Base-by-base conservation (phyloP, 2,329 filamentous ascomycete species). In the Clarireedia homoeocarpa region DNA sequence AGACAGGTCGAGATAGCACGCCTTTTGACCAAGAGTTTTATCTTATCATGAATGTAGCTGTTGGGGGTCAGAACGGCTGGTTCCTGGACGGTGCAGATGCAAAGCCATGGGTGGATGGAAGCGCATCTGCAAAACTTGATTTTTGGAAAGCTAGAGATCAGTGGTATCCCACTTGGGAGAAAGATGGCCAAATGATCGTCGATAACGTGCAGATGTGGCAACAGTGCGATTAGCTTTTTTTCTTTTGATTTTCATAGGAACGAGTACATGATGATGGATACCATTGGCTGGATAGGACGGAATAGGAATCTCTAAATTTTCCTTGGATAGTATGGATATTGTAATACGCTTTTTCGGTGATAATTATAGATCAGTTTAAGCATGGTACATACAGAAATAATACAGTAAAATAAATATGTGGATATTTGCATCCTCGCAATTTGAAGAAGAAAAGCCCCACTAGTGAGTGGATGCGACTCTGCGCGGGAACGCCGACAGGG, bases 31-130 rank as follows among this genome's bases (percentile, higher is more conserved):
- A 88, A 62, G 73, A 80, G 14, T 91, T 91, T 67, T 91, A 88
- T 65, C 78, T 92, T 48, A 85, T 91, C 63, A 69, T 92, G 58
- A 89, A 89, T 66, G 75, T 91, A 4, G 87, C 83, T 15, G 87
- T 91, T 14, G 88, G 88, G 26, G 83, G 83, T 48, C 89, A 84
- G 27, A 91, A 91, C 62, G 89, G 89, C 36, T 95, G 88, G 88
- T 95, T 94, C 67, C 74, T 85, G 67, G 88, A 95, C 68, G 82
- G 84, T 23, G 74, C 78, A 62, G 77, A 77, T 45, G 79, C 77
- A 40, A 95, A 95, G 76, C 89, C 89, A 1, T 95, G 89, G 89
- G 76, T 89, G 38, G 86, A 94, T 67, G 74, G 70, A 15, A 85
- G 81, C 52, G 70, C 77, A 3, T 85, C 80, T 15, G 88, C 89